Evolutionary conservation across 2,329 filamentous ascomycete species (phyloP), one percentile per base, ranked within the genome.

Genomic region (Colletotrichum sansevieriae): DNA sequence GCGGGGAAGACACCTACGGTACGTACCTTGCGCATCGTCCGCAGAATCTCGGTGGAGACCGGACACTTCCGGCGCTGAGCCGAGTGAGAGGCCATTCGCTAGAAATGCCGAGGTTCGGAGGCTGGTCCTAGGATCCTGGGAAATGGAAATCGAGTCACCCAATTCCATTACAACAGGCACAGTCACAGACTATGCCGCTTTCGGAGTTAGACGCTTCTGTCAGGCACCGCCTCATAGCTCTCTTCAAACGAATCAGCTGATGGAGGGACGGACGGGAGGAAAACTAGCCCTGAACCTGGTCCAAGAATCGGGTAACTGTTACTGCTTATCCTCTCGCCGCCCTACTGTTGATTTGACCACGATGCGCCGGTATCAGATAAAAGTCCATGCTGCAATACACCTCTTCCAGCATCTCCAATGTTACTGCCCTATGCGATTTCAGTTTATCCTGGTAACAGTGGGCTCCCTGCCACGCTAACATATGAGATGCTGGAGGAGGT

Each of bases 1-100:
- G 84, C 83, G 84, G 84, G 84, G 84, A 72, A 70, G 70, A 63
- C 33, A 52, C 2, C 29, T 54, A 18, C 18, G 18, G 25, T 25
- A 39, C 57, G 37, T 39, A 51, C 39, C 13, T 11, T 8, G 29
- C 29, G 29, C 6, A 29, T 9, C 33, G 18, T 33, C 39, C 35
- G 46, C 47, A 12, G 33, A 22, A 18, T 20, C 29, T 37, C 33
- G 13, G 63, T 66, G 55, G 56, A 37, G 57, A 37, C 39, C 63
- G 64, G 57, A 37, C 46, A 54, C 64, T 63, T 68, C 67, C 67
- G 63, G 41, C 52, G 56, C 41, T 49, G 22, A 25, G 60, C 60
- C 66, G 62, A 69, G 47, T 65, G 56, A 43, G 18, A 43, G 22
- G 18, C 18, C 33, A 68, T 70, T 70, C 58, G 63, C 25, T 52